phyloP scores from a whole-genome alignment of 176 grass and related monocot species.

The Oryza nivara region DNA sequence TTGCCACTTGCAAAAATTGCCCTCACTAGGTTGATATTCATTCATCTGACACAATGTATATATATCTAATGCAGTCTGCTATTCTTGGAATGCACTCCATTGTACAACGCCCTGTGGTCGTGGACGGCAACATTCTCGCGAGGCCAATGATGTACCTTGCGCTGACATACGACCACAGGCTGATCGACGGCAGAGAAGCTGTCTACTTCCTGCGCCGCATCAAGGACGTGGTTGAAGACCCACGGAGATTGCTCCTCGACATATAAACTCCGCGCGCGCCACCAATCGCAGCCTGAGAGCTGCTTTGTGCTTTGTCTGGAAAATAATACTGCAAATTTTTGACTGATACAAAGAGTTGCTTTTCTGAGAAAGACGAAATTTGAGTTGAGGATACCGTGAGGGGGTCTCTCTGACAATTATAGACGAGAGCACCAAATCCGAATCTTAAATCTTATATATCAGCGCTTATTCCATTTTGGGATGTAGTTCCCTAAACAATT shows the following conservation, averaged over 20 bases:
- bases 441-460: background rate
- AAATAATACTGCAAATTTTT: conserved; percentile 78
- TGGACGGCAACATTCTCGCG: conserved; percentile 54
- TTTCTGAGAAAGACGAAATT: conserved; percentile 18
- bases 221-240: conserved; percentile 88
- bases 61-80: conserved; percentile 59
- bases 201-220: conserved; percentile 86
- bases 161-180: conserved; percentile 77
- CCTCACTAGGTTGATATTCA: background rate
- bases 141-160: conserved; percentile 91
- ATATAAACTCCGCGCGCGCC: conserved; percentile 29
- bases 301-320: conserved; percentile 46
- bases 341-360: conserved; percentile 42
- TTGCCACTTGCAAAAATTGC: background rate
- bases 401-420: conserved; percentile 10
- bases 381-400: conserved; percentile 29
- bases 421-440: conserved; percentile 27
- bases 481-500: conserved; percentile 33
- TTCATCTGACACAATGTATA: background rate
- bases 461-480: conserved; percentile 21
- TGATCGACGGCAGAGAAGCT: conserved; percentile 82
- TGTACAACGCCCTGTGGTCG: conserved; percentile 68
- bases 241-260: conserved; percentile 75
- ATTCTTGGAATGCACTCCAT: conserved; percentile 93
- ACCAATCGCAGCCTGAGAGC: background rate